Evolutionary conservation across 208 protist species (phyloP).

Genomic region (Blastocrithidia nonstop): DNA sequence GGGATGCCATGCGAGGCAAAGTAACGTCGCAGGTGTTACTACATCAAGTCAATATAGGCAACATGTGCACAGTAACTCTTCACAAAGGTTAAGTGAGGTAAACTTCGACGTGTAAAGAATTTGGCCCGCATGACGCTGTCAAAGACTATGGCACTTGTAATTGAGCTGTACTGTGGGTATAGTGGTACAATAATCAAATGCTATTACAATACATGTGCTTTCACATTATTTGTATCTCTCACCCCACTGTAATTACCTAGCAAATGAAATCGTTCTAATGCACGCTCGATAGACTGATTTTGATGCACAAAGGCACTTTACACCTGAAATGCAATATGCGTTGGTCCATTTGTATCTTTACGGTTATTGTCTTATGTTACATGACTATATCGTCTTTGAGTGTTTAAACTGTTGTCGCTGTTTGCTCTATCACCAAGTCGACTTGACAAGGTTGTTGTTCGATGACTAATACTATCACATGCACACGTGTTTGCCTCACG

Average conservation of each 20-base stretch:
- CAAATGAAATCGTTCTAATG: conserved; percentile 10
- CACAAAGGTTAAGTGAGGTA: conserved; percentile 32
- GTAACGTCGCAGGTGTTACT: conserved; percentile 9
- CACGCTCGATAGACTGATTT: conserved; percentile 10
- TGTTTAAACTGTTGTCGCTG: too few relatives aligned
- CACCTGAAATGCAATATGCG: conserved; percentile 17
- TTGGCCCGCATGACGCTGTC: conserved; percentile 15
- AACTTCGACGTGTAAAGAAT: conserved; percentile 13
- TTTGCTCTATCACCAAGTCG: too few relatives aligned
- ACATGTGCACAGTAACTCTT: conserved; percentile 15
- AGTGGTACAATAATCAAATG: conserved; percentile 22
- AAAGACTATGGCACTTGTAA: conserved; percentile 11
- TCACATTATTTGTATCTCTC: conserved; percentile 6
- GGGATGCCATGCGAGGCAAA: conserved; percentile 10
- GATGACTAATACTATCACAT: too few relatives aligned
- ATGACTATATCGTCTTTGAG: too few relatives aligned
- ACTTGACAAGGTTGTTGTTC: too few relatives aligned
- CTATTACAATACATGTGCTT: conserved; percentile 10
- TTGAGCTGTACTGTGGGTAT: conserved; percentile 33
- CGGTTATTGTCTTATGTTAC: too few relatives aligned
- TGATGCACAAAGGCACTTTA: conserved; percentile 14
- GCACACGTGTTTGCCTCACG: too few relatives aligned
- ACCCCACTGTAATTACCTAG: conserved; percentile 10
- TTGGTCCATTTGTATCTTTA: too few relatives aligned
- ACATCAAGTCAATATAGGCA: conserved; percentile 15